Percentiles rank a stretch among this genome's conserved stretches.
Conservation (phyloP, 768 basidiomycete species). For the Filobasidium floriforme region DNA sequence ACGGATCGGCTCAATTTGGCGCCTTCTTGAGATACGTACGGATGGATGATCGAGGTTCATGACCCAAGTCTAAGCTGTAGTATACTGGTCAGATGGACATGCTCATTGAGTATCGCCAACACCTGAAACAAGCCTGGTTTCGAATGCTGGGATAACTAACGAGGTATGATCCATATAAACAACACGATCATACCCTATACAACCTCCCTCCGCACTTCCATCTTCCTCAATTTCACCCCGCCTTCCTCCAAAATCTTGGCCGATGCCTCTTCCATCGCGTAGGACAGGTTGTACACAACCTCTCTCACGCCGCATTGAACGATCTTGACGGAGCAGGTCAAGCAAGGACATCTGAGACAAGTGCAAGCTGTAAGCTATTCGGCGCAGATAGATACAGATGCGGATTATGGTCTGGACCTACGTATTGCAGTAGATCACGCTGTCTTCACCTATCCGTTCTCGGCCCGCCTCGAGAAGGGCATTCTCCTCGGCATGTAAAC, state of each 20-base stretch:
- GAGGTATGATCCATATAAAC: too few species aligned
- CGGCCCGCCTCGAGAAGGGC: conserved; percentile 87
- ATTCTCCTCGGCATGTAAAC: conserved; percentile 96
- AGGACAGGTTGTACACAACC: conserved; percentile 89
- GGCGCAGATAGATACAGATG: neutral
- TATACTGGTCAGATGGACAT: too few species aligned
- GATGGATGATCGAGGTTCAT: too few species aligned
- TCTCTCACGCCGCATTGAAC: conserved; percentile 86
- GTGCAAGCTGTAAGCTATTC: too few species aligned
- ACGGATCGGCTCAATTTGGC: too few species aligned
- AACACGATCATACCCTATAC: neutral
- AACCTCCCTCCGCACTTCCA: conserved; percentile 21
- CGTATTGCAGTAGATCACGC: conserved; percentile 98
- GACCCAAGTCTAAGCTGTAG: too few species aligned
- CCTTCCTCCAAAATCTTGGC: conserved; percentile 70
- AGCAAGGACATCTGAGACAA: conserved; percentile 81
- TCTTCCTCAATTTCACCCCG: conserved; percentile 69
- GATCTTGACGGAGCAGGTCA: conserved; percentile 94
- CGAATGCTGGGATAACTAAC: too few species aligned
- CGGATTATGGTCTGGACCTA: conserved; percentile 46
- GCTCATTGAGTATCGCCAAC: too few species aligned
- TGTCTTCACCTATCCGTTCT: conserved; percentile 62
- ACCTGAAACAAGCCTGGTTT: too few species aligned
- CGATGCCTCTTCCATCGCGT: conserved; percentile 91
- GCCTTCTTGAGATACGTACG: too few species aligned